phyloP scores from a whole-genome alignment of 2,329 filamentous ascomycete genomes.

The Aspergillus aculeatus region DNA sequence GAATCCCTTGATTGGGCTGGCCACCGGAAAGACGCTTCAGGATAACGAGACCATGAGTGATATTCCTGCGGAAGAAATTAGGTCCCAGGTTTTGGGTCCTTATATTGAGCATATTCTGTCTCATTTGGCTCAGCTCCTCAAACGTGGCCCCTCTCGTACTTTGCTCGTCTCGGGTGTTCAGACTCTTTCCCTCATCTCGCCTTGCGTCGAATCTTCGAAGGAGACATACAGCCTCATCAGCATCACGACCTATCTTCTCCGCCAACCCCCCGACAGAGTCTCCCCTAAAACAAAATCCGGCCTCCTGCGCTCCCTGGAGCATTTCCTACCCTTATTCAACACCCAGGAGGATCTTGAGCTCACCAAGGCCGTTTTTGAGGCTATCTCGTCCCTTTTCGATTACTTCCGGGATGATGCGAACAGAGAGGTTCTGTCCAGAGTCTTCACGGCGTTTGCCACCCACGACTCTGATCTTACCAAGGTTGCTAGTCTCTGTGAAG shows the following conservation, averaged over 20 bases:
- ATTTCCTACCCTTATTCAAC: slow-evolving; percentile 69
- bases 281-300: slow-evolving; percentile 79
- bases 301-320: slow-evolving; percentile 75
- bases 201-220: slow-evolving; percentile 61
- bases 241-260: slow-evolving; percentile 76
- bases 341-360: slow-evolving; percentile 57
- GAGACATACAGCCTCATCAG: slow-evolving; percentile 74
- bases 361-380: slow-evolving; percentile 66
- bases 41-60: slow-evolving; percentile 49
- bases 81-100: slow-evolving; percentile 43
- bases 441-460: slow-evolving; percentile 68
- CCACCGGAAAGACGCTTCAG: slow-evolving; percentile 52
- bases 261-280: slow-evolving; percentile 80
- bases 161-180: slow-evolving; percentile 77
- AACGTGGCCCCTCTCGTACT: slow-evolving; percentile 64
- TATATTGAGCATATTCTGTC: slow-evolving; percentile 66
- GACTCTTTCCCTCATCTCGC: slow-evolving; percentile 72
- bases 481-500: slow-evolving; percentile 68
- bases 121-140: slow-evolving; percentile 53
- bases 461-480: slow-evolving; percentile 61
- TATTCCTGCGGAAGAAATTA: slow-evolving; percentile 41
- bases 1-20: slow-evolving; percentile 63
- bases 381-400: slow-evolving; percentile 77
- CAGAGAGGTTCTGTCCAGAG: slow-evolving; percentile 69
- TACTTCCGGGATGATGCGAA: slow-evolving; percentile 84